A percentile compares a stretch with the other conserved stretches of the same genome.
Evolutionary conservation across 441 rosid genomes (phyloP).

Genomic region (Mallotus japonicus): DNA sequence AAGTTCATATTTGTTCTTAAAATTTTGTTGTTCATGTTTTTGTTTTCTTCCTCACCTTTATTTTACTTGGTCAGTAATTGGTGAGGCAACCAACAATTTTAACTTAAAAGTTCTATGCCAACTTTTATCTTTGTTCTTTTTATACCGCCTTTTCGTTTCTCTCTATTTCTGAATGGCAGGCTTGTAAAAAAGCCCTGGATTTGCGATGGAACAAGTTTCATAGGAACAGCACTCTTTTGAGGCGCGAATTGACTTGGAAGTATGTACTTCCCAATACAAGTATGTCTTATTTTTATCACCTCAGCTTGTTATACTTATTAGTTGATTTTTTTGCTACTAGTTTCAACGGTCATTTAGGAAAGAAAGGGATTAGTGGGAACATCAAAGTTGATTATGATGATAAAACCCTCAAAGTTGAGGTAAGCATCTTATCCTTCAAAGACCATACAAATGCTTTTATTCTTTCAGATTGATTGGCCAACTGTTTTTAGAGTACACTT

Average conservation of each 20-base stretch:
- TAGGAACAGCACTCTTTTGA: conserved; percentile 54
- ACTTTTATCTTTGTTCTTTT: background rate
- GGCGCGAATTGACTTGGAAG: conserved; percentile 73
- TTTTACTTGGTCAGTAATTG: background rate
- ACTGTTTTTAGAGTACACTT: background rate
- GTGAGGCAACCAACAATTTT: background rate
- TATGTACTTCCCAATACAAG: conserved; percentile 27
- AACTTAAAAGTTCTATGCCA: background rate
- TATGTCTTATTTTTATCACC: conserved; percentile 18
- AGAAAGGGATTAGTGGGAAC: conserved; percentile 90
- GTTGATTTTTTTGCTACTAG: conserved; percentile 36
- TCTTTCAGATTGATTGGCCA: background rate
- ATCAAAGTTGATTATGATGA: conserved; percentile 69
- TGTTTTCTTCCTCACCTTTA: background rate
- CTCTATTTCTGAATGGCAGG: conserved; percentile 33
- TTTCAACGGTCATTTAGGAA: conserved; percentile 80
- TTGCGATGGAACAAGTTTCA: conserved; percentile 60
- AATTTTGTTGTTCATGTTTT: background rate
- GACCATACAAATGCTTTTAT: background rate
- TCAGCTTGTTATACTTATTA: conserved; percentile 17
- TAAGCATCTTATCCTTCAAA: conserved; percentile 32
- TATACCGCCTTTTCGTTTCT: background rate
- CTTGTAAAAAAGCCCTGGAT: conserved; percentile 52
- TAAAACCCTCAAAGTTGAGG: conserved; percentile 80
- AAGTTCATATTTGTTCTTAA: background rate